Base-by-base conservation (phyloP, 208 protist genomes). In the Crithidia bombi region DNA sequence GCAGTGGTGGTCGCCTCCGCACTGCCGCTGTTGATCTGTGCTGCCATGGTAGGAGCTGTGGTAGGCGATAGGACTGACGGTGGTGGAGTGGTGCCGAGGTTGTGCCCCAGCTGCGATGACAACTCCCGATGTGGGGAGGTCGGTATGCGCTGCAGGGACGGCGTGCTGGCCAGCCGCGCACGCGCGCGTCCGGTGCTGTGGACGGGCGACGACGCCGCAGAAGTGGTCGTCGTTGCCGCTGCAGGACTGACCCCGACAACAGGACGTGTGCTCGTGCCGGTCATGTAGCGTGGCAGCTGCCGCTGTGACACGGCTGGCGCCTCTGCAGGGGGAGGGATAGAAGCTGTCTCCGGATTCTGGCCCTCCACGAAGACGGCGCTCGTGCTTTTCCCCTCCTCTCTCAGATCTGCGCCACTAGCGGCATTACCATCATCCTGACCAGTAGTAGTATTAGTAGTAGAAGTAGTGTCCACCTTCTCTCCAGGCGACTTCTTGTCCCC, bases 271-370 rank as follows among this genome's bases (percentile, higher is more conserved):
- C 41, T 64, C 4, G 57, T 64, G 41, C 57, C 57, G 11, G 57
- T 64, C 57, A 64, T 64, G 41, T 51, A 64, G 5, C 17, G 57
- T 19, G 57, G 57, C 23, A 51, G 38, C 33, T 38, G 55, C 38
- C 28, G 14, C 46, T 51, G 46, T 23, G 15, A 19, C 46, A 51
- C 46, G 4, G 46, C 5, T 23, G 46, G 23, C 17, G 46, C 46
- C 46, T 51, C 46, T 7, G 46, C 21, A 30, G 46, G 46, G 2
- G 46, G 46, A 23, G 46, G 46, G 21, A 23, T 23, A 28, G 46
- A 51, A 10, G 21, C 28, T 5, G 4, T 51, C 21, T 17, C 46
- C 46, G 9, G 46, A n/a, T n/a, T n/a, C 46, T 30, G 23, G 3
- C 28, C 46, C 10, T 51, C 46, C 3, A 51, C 17, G 14, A 51